phyloP scores from a whole-genome alignment of 2,329 filamentous ascomycete genomes.

The Thermoascus crustaceus region DNA sequence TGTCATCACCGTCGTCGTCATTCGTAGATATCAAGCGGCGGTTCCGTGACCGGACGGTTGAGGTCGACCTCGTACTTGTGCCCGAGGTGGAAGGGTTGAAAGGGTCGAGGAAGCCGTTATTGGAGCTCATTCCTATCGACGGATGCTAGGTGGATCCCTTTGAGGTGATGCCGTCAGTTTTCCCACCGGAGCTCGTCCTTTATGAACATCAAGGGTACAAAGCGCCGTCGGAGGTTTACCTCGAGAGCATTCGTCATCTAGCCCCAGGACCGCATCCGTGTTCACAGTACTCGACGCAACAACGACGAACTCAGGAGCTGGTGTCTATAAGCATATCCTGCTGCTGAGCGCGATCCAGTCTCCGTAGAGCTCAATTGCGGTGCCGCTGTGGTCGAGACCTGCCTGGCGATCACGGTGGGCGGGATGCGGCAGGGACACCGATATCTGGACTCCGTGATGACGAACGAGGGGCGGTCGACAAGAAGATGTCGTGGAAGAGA shows the following conservation, averaged over 20 bases:
- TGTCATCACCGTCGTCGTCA: slow-evolving; percentile 27
- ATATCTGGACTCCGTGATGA: too few relatives aligned
- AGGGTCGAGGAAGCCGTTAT: slow-evolving; percentile 28
- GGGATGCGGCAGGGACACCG: too few relatives aligned
- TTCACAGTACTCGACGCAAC: slow-evolving; percentile 9
- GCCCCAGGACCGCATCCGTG: slow-evolving; percentile 19
- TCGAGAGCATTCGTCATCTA: slow-evolving; percentile 29
- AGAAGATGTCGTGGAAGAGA: too few relatives aligned
- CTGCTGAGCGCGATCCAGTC: neutral
- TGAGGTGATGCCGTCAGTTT: too few relatives aligned
- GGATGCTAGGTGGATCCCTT: slow-evolving; percentile 1
- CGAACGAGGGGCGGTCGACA: too few relatives aligned
- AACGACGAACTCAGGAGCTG: slow-evolving; percentile 9
- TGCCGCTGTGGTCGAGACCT: too few relatives aligned
- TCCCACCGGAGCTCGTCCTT: too few relatives aligned
- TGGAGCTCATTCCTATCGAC: slow-evolving; percentile 35
- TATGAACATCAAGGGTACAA: too few relatives aligned
- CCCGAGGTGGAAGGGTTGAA: slow-evolving; percentile 25
- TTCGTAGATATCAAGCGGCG: slow-evolving; percentile 36
- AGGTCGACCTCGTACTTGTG: slow-evolving; percentile 24
- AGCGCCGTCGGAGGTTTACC: slow-evolving; percentile 21
- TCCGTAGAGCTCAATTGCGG: too few relatives aligned
- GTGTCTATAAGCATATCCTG: slow-evolving; percentile 8
- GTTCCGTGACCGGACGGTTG: slow-evolving; percentile 37
- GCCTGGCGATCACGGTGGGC: too few relatives aligned